Evolutionary conservation across 306 rosid genomes (phyloP).

Genomic region (Cucurbita argyrosperma): DNA sequence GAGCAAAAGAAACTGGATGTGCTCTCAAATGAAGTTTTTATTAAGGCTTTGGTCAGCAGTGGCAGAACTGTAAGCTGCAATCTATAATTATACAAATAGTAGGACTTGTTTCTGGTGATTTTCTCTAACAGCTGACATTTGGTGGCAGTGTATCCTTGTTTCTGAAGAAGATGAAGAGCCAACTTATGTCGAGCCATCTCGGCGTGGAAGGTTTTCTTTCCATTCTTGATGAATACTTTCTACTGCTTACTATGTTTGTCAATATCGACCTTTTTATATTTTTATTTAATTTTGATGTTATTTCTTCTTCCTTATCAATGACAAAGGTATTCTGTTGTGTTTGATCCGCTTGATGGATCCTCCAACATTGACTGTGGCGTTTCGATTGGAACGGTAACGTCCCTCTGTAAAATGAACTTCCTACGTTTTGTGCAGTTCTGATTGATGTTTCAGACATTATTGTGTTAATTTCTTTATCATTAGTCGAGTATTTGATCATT

Average conservation of each 20-base stretch:
- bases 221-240: neutral
- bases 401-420: neutral
- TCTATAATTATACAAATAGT: constrained; percentile 6
- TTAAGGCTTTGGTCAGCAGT: constrained; percentile 84
- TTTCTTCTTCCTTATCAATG: neutral
- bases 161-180: constrained; percentile 97
- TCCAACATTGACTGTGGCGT: constrained; percentile 91
- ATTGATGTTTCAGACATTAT: neutral
- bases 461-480: neutral
- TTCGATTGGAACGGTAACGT: constrained; percentile 79
- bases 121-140: constrained; percentile 16
- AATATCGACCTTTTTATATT: neutral
- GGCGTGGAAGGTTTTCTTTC: constrained; percentile 32
- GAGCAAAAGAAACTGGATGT: constrained; percentile 97
- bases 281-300: neutral
- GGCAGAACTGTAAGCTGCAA: constrained; percentile 70
- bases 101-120: neutral
- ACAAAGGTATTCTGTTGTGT: constrained; percentile 71
- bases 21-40: constrained; percentile 85
- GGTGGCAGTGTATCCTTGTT: constrained; percentile 66
- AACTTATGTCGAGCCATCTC: constrained; percentile 54
- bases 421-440: neutral
- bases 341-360: constrained; percentile 69
- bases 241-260: neutral
- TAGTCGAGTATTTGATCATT: neutral